phyloP scores from a whole-genome alignment of 2,329 filamentous ascomycete genomes.

The Paramyrothecium roridum region DNA sequence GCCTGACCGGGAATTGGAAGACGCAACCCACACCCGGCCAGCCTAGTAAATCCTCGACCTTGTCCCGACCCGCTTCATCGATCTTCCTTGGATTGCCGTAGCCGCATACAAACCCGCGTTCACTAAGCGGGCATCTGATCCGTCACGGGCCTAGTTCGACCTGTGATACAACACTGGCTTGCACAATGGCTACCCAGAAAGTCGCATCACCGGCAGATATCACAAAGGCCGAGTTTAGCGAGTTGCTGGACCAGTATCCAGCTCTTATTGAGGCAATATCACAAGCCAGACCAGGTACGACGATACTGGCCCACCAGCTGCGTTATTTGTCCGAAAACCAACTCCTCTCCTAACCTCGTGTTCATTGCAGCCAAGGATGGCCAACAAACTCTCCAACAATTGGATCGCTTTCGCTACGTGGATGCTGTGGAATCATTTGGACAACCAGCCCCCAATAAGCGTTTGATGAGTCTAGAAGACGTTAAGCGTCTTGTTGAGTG shows the following conservation, averaged over 20 bases:
- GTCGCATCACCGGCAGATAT: constrained; percentile 16
- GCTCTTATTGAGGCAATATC: constrained; percentile 40
- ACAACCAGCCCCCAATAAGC: constrained; percentile 22
- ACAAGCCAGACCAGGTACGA: constrained; percentile 37
- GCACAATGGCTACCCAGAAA: constrained; percentile 12
- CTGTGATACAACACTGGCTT: neutral
- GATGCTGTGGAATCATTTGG: constrained; percentile 47
- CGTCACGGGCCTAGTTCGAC: neutral
- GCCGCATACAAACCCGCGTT: neutral
- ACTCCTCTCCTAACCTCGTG: neutral
- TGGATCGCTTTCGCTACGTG: constrained; percentile 60
- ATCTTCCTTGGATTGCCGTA: neutral
- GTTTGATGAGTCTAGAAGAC: constrained; percentile 51
- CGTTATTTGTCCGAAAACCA: neutral
- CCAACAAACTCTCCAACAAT: constrained; percentile 48
- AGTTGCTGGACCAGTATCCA: constrained; percentile 34
- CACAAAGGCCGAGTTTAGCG: constrained; percentile 28
- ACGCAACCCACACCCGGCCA: neutral
- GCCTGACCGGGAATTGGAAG: neutral
- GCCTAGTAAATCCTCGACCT: neutral
- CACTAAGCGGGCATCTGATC: neutral
- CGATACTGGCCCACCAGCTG: constrained; percentile 1
- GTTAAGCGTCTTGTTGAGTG: constrained; percentile 62
- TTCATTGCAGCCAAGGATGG: constrained; percentile 37
- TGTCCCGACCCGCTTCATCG: neutral